These are phyloP conservation scores for Ascoidea tarda DNA, from an alignment of 805 yeast species.

Conservation along the genomic window DNA sequence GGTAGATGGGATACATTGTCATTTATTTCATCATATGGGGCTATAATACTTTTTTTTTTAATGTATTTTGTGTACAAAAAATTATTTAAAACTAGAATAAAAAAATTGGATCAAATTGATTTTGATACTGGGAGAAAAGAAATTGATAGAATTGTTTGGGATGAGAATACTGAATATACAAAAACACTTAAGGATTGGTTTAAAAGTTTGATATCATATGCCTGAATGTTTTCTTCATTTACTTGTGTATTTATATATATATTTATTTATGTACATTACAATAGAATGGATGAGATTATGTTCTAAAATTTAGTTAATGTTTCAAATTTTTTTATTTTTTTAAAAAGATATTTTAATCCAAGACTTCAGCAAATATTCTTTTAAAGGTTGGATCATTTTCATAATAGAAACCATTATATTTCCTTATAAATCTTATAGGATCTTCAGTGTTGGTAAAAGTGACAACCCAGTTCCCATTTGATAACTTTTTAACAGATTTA, in stretches of 20 bases:
- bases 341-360: neutral
- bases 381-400: neutral
- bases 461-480: neutral
- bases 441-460: neutral
- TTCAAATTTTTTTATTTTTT: no score
- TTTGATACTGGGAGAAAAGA: slow-evolving; percentile 77
- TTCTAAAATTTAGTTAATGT: no score
- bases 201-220: neutral
- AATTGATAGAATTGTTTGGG: slow-evolving; percentile 70
- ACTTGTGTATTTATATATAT: no score
- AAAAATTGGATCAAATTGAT: slow-evolving; percentile 60
- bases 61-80: slow-evolving; percentile 42
- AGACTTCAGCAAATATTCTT: neutral
- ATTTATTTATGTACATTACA: no score
- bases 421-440: neutral
- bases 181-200: neutral
- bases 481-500: neutral
- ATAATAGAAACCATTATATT: neutral
- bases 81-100: slow-evolving; percentile 46
- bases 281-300: neutral
- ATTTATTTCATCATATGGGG: slow-evolving; percentile 53
- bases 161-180: slow-evolving; percentile 33
- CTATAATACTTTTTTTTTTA: slow-evolving; percentile 34
- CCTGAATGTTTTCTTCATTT: neutral
- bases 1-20: slow-evolving; percentile 44